These are phyloP conservation scores for Spatholobus suberectus DNA, from an alignment of 306 rosid species.

Conservation along the genomic window DNA sequence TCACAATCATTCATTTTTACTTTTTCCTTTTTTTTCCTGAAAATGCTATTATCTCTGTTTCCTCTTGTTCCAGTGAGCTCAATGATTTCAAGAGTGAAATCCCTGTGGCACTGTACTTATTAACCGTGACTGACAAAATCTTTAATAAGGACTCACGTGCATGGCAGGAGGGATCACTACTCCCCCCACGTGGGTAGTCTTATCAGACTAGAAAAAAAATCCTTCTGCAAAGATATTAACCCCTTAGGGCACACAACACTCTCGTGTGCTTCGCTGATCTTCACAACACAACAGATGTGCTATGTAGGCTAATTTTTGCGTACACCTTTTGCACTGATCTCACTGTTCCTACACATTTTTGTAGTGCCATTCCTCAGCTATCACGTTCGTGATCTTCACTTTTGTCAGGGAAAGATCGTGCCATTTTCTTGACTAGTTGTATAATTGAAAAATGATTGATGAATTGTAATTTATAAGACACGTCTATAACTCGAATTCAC, in stretches of 20 bases:
- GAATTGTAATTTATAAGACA: not conserved
- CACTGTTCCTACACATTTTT: conserved; percentile 33
- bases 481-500: not conserved
- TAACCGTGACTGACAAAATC: conserved; percentile 47
- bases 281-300: conserved; percentile 30
- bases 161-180: conserved; percentile 28
- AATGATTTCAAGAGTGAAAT: conserved; percentile 1
- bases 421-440: not conserved
- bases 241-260: conserved; percentile 26
- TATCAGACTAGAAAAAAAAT: not conserved
- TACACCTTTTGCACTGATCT: conserved; percentile 30
- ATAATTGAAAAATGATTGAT: not conserved
- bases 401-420: not conserved
- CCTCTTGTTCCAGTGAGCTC: not conserved
- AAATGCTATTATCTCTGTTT: no score
- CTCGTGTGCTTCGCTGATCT: conserved; percentile 44
- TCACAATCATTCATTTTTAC: not conserved
- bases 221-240: not conserved
- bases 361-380: not conserved
- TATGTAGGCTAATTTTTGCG: not conserved
- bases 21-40: no score
- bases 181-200: conserved; percentile 39
- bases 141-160: conserved; percentile 42
- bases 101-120: conserved; percentile 1
- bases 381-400: conserved; percentile 38